Percentiles rank a stretch among this genome's conserved stretches.
Evolutionary conservation across 768 basidiomycete species (phyloP).

Genomic region (Macrocybe gigantea): DNA sequence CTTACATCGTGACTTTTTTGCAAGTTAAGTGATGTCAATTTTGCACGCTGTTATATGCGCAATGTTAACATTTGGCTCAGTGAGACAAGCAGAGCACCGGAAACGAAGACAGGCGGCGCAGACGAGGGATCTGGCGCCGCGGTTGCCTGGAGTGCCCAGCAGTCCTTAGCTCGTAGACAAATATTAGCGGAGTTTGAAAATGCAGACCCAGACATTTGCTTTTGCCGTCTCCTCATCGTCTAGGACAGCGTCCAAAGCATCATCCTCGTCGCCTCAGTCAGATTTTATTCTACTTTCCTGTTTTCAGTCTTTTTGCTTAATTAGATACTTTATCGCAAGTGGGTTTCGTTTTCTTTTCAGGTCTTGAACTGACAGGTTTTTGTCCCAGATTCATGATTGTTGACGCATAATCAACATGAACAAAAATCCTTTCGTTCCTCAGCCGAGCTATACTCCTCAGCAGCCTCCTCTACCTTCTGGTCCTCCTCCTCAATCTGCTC

Average conservation of each 20-base stretch:
- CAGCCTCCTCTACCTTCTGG: conserved; percentile 80
- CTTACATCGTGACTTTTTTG: conserved; percentile 80
- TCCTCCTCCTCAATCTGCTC: conserved; percentile 60
- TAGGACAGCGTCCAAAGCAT: too few relatives aligned
- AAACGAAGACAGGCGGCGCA: conserved; percentile 61
- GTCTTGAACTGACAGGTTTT: too few relatives aligned
- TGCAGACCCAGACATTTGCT: too few relatives aligned
- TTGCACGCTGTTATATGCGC: not conserved
- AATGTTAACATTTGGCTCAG: conserved; percentile 19
- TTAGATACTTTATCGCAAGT: too few relatives aligned
- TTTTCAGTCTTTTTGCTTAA: too few relatives aligned
- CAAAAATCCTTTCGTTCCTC: conserved; percentile 78
- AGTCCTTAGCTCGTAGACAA: conserved; percentile 14
- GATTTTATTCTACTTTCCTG: too few relatives aligned
- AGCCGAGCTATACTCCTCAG: conserved; percentile 60
- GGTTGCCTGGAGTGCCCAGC: conserved; percentile 59
- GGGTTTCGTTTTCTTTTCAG: too few relatives aligned
- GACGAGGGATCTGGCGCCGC: conserved; percentile 64
- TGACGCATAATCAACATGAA: conserved; percentile 44
- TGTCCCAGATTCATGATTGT: conserved; percentile 11
- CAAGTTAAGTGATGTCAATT: conserved; percentile 28
- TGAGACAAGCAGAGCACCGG: conserved; percentile 74
- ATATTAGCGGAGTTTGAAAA: not conserved
- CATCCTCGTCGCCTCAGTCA: too few relatives aligned
- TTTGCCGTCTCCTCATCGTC: too few relatives aligned